Conservation (phyloP, 495 filamentous ascomycete species). For the Extremus antarcticus region DNA sequence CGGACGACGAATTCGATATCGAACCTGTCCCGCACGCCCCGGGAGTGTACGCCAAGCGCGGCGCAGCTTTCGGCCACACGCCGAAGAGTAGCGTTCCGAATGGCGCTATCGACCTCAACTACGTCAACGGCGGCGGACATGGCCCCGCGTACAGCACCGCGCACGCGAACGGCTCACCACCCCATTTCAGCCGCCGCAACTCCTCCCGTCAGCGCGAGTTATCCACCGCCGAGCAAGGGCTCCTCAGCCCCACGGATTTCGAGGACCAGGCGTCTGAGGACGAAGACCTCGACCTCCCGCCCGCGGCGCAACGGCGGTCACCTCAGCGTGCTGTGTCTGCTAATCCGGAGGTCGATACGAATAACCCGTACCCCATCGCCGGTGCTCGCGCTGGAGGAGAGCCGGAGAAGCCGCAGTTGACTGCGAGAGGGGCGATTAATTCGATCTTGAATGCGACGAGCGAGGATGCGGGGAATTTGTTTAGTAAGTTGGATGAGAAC, state of each 20-base stretch:
- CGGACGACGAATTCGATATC: constrained; percentile 97
- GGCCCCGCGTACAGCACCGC: constrained; percentile 44
- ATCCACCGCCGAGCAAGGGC: constrained; percentile 51
- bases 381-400: constrained; percentile 8
- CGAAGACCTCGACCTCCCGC: constrained; percentile 43
- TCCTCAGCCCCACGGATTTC: constrained; percentile 47
- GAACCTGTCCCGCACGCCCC: constrained; percentile 55
- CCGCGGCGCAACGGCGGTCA: constrained; percentile 25
- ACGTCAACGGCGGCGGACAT: constrained; percentile 29
- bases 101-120: constrained; percentile 39
- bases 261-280: constrained; percentile 50
- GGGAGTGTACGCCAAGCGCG: constrained; percentile 58
- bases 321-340: constrained; percentile 18
- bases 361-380: constrained; percentile 25
- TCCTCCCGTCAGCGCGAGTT: constrained; percentile 33
- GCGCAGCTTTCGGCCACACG: constrained; percentile 58
- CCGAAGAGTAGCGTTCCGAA: constrained; percentile 48
- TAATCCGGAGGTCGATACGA: constrained; percentile 20
- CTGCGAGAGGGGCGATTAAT: constrained; percentile 55
- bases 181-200: constrained; percentile 37
- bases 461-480: constrained; percentile 85
- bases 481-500: constrained; percentile 87
- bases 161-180: constrained; percentile 26
- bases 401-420: constrained; percentile 22
- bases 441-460: constrained; percentile 62